A percentile compares a stretch with the other conserved stretches of the same genome.
These are phyloP conservation scores for Trichomonascaceae sp. DNA, from an alignment of 1,139 yeast genomes.

Conservation along the genomic window DNA sequence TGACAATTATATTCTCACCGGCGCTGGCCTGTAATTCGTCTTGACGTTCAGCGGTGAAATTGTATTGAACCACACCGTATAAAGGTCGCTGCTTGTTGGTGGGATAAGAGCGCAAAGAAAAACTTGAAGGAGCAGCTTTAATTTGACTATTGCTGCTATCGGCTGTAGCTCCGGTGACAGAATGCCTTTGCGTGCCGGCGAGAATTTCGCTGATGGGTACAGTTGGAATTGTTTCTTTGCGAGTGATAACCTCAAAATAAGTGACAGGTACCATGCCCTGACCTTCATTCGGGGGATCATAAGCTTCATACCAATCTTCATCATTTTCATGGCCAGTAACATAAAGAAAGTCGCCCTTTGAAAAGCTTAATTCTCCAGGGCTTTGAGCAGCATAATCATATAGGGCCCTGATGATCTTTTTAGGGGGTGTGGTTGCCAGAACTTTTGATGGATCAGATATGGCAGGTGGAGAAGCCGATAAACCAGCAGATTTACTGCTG, in stretches of 20 bases:
- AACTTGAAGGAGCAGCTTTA: constrained; percentile 5
- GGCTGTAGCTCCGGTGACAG: neutral
- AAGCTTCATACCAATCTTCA: constrained; percentile 81
- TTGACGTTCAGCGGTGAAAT: constrained; percentile 79
- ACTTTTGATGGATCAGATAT: neutral
- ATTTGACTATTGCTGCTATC: neutral
- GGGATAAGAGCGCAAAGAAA: constrained; percentile 1
- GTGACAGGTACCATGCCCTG: constrained; percentile 84
- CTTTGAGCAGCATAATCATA: constrained; percentile 75
- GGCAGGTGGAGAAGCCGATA: constrained; percentile 8
- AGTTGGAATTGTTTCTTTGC: constrained; percentile 40
- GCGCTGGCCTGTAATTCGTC: constrained; percentile 81
- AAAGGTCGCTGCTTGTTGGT: constrained; percentile 32
- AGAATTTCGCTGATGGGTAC: constrained; percentile 23
- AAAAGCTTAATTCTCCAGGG: constrained; percentile 73
- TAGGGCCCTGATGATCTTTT: constrained; percentile 77
- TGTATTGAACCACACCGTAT: constrained; percentile 68
- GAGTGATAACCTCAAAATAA: constrained; percentile 74
- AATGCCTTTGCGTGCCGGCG: neutral
- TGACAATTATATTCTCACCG: constrained; percentile 85
- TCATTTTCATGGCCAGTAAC: constrained; percentile 60
- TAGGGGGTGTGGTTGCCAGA: constrained; percentile 44
- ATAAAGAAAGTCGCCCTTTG: constrained; percentile 83
- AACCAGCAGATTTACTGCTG: constrained; percentile 8
- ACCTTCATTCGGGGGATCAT: constrained; percentile 71